Evolutionary conservation across 129 eudicot species (phyloP), one percentile per base, ranked within the genome.

Genomic region (Sambucus nigra): DNA sequence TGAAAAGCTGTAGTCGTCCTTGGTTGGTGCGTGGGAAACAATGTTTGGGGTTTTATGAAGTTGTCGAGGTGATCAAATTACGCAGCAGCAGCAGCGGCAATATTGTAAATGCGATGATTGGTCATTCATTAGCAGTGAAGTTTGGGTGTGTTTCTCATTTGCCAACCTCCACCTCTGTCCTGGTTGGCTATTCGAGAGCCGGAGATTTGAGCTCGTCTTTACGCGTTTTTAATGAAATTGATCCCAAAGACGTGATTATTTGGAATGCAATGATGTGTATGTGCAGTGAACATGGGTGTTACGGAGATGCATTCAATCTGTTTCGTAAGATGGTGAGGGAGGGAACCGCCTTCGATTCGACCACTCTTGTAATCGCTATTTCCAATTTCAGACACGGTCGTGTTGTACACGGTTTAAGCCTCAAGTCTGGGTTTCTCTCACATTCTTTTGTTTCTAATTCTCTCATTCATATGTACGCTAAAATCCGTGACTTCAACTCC

Each of bases 261-360:
- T 83, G 94, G 94, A 83, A 79, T 67, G 84, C 94, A 14, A 79
- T 83, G 78, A 70, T 79, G 74, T 75, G 71, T 1, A 42, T 59
- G n/a, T 25, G 66, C 20, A n/a, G 72, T 12, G 79, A 73, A 59
- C 69, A 73, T 48, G 61, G 38, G 20, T 8, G 22, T 41, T 57
- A 55, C 35, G 25, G n/a, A 1, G 58, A 70, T 61, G 54, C 81
- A 15, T 0, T 56, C 22, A 50, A 65, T 40, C 40, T 79, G 38
- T 72, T 79, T 66, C 50, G 41, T 31, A 35, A 67, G 63, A 83
- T 83, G 79, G 0, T 73, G 4, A 9, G 16, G 15, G 83, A 60
- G 65, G 76, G 78, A 51, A 41, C 38, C 21, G 63, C 51, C 59
- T 83, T 83, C 57, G 84, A 79, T 70, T 68, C 71, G 57, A 57